Percentiles rank a stretch among this genome's conserved stretches.
Conservation (phyloP, 495 filamentous ascomycete species). For the Aspergillus steynii region DNA sequence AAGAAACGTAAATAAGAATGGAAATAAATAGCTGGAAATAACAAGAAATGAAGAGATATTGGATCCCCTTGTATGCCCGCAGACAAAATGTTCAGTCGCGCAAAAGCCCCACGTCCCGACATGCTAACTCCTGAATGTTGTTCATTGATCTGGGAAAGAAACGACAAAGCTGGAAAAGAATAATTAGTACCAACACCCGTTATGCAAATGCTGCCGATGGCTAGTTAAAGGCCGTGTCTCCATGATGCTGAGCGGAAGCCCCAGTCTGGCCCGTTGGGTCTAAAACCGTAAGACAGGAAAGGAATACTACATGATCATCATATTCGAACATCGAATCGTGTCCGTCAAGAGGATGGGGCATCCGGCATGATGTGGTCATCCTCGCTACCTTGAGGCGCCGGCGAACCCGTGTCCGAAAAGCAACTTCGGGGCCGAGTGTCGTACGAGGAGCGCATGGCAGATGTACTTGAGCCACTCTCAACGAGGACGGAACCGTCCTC, state of each 20-base stretch:
- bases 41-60: background rate
- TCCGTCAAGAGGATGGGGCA: constrained; percentile 21
- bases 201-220: constrained; percentile 24
- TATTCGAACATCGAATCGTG: constrained; percentile 10
- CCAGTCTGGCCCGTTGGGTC: constrained; percentile 8
- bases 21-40: background rate
- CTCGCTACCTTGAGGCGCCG: constrained; percentile 29
- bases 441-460: constrained; percentile 29
- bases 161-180: constrained; percentile 6
- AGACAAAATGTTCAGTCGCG: constrained; percentile 1
- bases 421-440: constrained; percentile 26
- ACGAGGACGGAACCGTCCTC: constrained; percentile 28
- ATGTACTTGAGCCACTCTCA: constrained; percentile 42
- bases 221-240: constrained; percentile 8
- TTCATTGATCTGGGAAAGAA: constrained; percentile 6
- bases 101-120: constrained; percentile 10
- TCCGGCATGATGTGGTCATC: constrained; percentile 44
- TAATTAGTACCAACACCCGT: constrained; percentile 19
- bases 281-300: constrained; percentile 19
- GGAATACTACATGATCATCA: constrained; percentile 26
- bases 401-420: constrained; percentile 38
- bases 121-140: constrained; percentile 17
- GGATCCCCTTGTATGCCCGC: background rate
- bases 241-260: background rate
- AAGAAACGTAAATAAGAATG: background rate